Percentiles rank a stretch among this genome's conserved stretches.
Conservation (phyloP, 108 stramenopile genomes). For the Cylindrotheca closterium region DNA sequence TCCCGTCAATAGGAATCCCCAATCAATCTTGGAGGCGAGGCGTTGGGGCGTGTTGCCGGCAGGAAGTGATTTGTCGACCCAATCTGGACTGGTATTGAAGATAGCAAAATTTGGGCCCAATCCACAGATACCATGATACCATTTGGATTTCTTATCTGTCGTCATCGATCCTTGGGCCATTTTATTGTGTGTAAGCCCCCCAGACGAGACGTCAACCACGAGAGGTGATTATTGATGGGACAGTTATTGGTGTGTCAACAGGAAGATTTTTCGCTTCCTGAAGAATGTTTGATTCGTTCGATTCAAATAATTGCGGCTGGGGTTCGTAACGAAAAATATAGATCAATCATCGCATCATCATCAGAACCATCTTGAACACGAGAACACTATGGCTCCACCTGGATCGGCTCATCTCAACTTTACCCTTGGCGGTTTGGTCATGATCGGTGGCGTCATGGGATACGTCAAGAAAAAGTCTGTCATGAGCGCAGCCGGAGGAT, state of each 20-base stretch:
- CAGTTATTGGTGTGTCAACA: too few relatives aligned
- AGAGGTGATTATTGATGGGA: too few relatives aligned
- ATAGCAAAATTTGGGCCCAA: neutral
- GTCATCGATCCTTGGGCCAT: too few relatives aligned
- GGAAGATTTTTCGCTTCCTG: too few relatives aligned
- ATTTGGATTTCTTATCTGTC: neutral
- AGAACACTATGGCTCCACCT: constrained; percentile 28
- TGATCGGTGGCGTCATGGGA: constrained; percentile 62
- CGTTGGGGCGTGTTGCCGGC: neutral
- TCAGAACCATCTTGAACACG: too few relatives aligned
- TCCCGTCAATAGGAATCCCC: neutral
- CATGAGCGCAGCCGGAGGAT: constrained; percentile 48
- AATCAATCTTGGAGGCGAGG: neutral
- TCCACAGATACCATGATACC: neutral
- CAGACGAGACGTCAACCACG: too few relatives aligned
- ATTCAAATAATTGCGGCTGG: too few relatives aligned
- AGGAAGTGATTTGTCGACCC: neutral
- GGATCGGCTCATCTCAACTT: constrained; percentile 82
- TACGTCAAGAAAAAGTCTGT: constrained; percentile 49
- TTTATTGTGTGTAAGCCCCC: too few relatives aligned
- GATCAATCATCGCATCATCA: too few relatives aligned
- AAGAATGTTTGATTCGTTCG: too few relatives aligned
- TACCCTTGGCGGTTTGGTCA: constrained; percentile 57
- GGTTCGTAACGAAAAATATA: too few relatives aligned
- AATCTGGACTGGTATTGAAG: neutral